These are phyloP conservation scores for Gloeophyllum trabeum DNA, from an alignment of 768 basidiomycete genomes.

Conservation along the genomic window DNA sequence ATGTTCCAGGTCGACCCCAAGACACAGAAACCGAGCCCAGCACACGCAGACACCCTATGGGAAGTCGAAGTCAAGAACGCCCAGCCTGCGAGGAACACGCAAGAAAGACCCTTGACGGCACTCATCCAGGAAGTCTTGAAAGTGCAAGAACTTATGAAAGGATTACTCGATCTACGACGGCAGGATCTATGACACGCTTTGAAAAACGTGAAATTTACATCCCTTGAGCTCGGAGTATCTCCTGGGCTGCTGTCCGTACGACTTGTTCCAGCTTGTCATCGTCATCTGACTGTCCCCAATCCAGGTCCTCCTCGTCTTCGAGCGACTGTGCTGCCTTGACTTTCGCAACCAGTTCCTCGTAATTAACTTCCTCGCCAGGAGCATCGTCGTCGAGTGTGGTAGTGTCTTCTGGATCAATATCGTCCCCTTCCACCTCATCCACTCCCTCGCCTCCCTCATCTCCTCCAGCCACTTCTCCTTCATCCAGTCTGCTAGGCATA, in stretches of 20 bases:
- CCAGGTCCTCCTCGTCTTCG: conserved; percentile 32
- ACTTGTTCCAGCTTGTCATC: background rate
- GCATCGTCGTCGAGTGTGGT: no score
- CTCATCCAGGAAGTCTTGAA: conserved; percentile 70
- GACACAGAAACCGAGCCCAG: conserved; percentile 65
- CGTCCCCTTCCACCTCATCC: no score
- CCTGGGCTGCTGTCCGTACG: background rate
- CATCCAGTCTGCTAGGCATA: conserved; percentile 7
- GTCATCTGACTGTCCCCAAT: conserved; percentile 37
- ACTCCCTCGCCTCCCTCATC: conserved; percentile 21
- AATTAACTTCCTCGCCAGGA: no score
- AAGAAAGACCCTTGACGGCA: conserved; percentile 60
- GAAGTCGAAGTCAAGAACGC: conserved; percentile 85
- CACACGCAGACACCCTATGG: conserved; percentile 76
- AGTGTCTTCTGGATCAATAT: no score
- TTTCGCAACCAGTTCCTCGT: no score
- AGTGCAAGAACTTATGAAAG: conserved; percentile 78
- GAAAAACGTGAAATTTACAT: background rate
- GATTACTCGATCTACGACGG: conserved; percentile 64
- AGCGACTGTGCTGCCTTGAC: no score
- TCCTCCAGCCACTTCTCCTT: conserved; percentile 14
- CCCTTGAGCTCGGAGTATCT: background rate
- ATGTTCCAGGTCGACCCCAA: conserved; percentile 54
- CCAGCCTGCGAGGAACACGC: conserved; percentile 65
- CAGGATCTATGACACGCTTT: conserved; percentile 42